Evolutionary conservation across 176 grass and related monocot species (phyloP).

Genomic region (Oryza brachyantha): DNA sequence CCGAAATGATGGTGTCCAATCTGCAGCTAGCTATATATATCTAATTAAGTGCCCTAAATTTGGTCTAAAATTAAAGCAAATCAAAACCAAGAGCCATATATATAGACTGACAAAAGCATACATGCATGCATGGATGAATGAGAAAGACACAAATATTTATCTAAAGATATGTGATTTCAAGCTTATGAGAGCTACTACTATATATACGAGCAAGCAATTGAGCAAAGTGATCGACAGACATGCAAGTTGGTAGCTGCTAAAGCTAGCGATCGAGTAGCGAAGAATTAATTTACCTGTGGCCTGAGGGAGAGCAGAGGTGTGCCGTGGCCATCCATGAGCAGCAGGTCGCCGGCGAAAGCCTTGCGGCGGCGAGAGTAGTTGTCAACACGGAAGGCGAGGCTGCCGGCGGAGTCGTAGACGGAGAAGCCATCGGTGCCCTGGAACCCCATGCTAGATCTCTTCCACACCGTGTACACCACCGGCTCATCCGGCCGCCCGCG

Average conservation of each 20-base stretch:
- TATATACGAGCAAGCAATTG: too few species aligned
- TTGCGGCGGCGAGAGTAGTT: conserved; percentile 73
- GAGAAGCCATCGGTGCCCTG: conserved; percentile 94
- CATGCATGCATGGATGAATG: not conserved
- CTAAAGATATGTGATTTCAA: not conserved
- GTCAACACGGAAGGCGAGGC: conserved; percentile 75
- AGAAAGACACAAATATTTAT: too few species aligned
- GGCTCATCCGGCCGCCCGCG: conserved; percentile 5
- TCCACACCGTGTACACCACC: conserved; percentile 84
- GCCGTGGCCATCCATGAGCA: conserved; percentile 79
- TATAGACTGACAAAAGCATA: not conserved
- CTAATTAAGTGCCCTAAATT: too few species aligned
- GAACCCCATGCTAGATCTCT: conserved; percentile 92
- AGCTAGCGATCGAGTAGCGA: not conserved
- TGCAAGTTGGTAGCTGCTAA: too few species aligned
- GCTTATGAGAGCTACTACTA: too few species aligned
- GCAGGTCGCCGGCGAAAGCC: conserved; percentile 58
- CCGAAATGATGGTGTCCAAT: too few species aligned
- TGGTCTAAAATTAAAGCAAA: not conserved
- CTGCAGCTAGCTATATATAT: too few species aligned
- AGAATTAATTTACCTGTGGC: conserved; percentile 47
- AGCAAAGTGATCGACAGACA: too few species aligned
- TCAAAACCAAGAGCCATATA: not conserved
- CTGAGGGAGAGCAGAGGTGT: conserved; percentile 49
- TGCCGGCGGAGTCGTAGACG: conserved; percentile 65